phyloP scores from a whole-genome alignment of 768 basidiomycete genomes.

The Termitomyces sp. region DNA sequence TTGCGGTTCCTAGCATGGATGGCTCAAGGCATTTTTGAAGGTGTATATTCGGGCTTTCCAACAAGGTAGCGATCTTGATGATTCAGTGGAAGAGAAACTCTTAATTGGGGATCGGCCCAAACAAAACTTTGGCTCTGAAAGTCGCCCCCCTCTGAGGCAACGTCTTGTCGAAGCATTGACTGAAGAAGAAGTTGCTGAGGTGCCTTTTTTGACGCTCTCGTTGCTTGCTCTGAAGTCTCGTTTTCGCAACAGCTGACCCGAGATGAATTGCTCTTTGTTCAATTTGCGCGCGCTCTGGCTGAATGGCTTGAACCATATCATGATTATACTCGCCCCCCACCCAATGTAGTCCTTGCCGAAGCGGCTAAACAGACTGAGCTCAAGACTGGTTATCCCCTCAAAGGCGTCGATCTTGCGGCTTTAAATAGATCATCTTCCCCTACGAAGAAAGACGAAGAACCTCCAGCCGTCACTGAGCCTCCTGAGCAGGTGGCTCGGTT shows the following conservation, averaged over 20 bases:
- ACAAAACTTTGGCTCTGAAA: conserved; percentile 44
- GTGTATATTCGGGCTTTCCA: conserved; percentile 75
- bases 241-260: conserved; percentile 46
- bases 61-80: conserved; percentile 75
- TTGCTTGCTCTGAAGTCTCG: neutral
- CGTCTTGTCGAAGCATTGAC: conserved; percentile 46
- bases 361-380: conserved; percentile 66
- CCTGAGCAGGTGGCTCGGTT: conserved; percentile 48
- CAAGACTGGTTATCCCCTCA: conserved; percentile 64
- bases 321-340: conserved; percentile 64
- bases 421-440: conserved; percentile 35
- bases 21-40: conserved; percentile 68
- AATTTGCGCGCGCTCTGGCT: conserved; percentile 56
- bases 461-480: conserved; percentile 57
- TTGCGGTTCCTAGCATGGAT: conserved; percentile 45
- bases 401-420: conserved; percentile 51
- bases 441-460: conserved; percentile 66
- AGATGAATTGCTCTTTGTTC: conserved; percentile 53
- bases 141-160: conserved; percentile 47
- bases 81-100: conserved; percentile 75
- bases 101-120: conserved; percentile 78
- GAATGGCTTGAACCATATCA: conserved; percentile 80
- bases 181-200: conserved; percentile 48
- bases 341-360: conserved; percentile 65
- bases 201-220: conserved; percentile 14